Evolutionary conservation across 1,139 yeast genomes (phyloP), one percentile per base, ranked within the genome.

Genomic region (Pichia sp.): DNA sequence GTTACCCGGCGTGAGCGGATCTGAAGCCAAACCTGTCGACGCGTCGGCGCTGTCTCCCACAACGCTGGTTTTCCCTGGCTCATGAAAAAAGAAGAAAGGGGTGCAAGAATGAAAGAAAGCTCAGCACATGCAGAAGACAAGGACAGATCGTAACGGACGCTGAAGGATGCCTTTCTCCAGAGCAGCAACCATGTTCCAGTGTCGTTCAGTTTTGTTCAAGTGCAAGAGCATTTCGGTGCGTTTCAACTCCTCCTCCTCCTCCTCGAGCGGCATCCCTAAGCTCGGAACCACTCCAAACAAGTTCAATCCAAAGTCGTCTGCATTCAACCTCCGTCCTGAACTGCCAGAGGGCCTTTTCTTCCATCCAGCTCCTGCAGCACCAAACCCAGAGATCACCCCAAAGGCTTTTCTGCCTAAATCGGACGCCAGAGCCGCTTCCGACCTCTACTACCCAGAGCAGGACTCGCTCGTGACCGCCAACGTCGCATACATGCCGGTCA

Each of bases 331-430:
- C 43, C 70, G 69, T 57, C 77, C 76, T 49, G 59, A 58, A 8
- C 63, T 70, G 23, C 72, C 72, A 26, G 58, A 65, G 31, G 78
- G 78, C 2, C 59, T 75, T 6, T 71, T 67, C 56, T 68, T 67
- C 57, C 76, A 74, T 41, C 84, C 85, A 44, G 72, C 82, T 11
- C 83, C 85, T 50, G 74, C 80, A 32, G 72, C 77, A 32, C 60
- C 66, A 40, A 66, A 60, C 48, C 72, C 68, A 11, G 61, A 61
- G 53, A 61, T 68, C 51, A 89, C 96, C 0, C 95, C 96, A 36
- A 78, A 78, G 59, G 83, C 84, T 4, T 89, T 89, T 66, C 71
- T 89, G 54, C 96, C 96, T 3, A 64, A 70, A 2, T 64, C 70
- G 8, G 95, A 87, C 65, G 82, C 82, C 36, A 78, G 95, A 63